These are phyloP conservation scores for Diaporthe ampelina DNA, from an alignment of 2,329 filamentous ascomycete species.

Conservation along the genomic window DNA sequence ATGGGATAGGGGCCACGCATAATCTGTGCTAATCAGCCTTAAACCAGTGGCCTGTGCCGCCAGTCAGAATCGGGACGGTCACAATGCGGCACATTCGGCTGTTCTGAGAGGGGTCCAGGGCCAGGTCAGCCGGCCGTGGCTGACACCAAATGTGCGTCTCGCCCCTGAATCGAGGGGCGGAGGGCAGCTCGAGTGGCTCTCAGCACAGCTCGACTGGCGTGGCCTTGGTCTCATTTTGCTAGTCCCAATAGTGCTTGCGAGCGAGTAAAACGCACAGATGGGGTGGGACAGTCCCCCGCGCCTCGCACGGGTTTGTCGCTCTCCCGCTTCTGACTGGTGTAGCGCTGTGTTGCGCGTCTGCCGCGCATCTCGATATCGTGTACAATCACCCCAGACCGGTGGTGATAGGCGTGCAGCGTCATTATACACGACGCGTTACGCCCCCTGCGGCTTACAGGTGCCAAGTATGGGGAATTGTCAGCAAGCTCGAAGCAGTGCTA, in stretches of 20 bases:
- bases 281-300: conserved; percentile 29
- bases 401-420: background rate
- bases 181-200: background rate
- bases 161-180: conserved; percentile 22
- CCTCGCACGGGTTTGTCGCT: conserved; percentile 24
- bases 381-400: too few species aligned
- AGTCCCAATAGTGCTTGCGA: conserved; percentile 19
- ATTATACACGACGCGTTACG: too few species aligned
- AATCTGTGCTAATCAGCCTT: conserved; percentile 21
- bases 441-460: background rate
- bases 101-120: conserved; percentile 7
- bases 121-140: conserved; percentile 28
- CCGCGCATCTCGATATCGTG: background rate
- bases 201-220: background rate
- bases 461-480: too few species aligned
- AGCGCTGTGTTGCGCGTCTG: conserved; percentile 10
- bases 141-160: conserved; percentile 8
- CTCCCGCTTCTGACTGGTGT: conserved; percentile 21
- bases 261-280: conserved; percentile 23
- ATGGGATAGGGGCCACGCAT: conserved; percentile 9
- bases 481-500: too few species aligned
- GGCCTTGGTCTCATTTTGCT: conserved; percentile 16
- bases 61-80: background rate
- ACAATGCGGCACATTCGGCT: conserved; percentile 16
- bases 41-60: conserved; percentile 3